Percentiles rank a stretch among this genome's conserved stretches.
phyloP scores from a whole-genome alignment of 2,329 filamentous ascomycete genomes.

The Sarocladium kiliense region DNA sequence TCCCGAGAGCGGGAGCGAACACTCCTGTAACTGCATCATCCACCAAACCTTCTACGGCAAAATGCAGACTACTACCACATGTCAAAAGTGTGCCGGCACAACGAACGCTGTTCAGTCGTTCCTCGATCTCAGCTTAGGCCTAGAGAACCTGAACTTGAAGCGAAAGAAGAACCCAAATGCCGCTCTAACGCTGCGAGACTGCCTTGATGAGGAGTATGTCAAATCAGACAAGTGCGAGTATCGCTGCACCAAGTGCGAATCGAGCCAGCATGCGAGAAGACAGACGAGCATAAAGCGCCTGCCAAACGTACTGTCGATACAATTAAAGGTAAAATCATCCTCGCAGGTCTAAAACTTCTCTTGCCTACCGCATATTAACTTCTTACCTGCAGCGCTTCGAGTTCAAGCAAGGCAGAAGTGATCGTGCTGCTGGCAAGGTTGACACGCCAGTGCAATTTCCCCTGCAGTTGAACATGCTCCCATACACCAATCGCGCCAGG shows the following conservation, averaged over 20 bases:
- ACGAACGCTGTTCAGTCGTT: conserved; percentile 84
- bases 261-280: conserved; percentile 73
- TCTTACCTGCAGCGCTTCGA: conserved; percentile 55
- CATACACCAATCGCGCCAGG: conserved; percentile 70
- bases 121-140: conserved; percentile 80
- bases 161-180: conserved; percentile 34
- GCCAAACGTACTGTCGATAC: conserved; percentile 85
- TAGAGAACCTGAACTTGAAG: conserved; percentile 72
- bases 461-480: conserved; percentile 80
- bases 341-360: not conserved
- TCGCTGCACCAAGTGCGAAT: conserved; percentile 74
- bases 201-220: conserved; percentile 81
- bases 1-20: conserved; percentile 53
- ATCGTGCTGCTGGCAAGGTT: conserved; percentile 76
- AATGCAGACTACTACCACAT: conserved; percentile 84
- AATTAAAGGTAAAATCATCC: conserved; percentile 70
- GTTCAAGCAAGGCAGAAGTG: conserved; percentile 59
- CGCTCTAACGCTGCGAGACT: conserved; percentile 56
- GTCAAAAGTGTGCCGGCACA: conserved; percentile 77
- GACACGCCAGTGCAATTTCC: conserved; percentile 84
- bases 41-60: conserved; percentile 95
- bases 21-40: conserved; percentile 80
- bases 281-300: conserved; percentile 79
- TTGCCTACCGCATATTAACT: not conserved
- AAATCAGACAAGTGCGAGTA: conserved; percentile 85